These are phyloP conservation scores for Metahyphopichia silvanorum DNA, from an alignment of 805 yeast genomes.

Conservation along the genomic window DNA sequence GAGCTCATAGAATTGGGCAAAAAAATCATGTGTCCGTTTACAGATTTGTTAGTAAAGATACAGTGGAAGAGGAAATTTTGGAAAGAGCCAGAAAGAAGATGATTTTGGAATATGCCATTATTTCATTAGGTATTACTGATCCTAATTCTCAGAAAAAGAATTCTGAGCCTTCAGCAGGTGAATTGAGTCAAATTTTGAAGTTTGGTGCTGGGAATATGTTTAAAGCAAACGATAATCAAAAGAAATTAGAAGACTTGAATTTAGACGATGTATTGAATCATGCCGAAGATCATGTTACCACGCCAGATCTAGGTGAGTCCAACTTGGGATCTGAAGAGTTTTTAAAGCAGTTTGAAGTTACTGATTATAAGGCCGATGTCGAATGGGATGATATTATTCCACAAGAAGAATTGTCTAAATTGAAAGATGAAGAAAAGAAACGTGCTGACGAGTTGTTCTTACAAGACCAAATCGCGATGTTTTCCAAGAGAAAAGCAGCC, in stretches of 20 bases:
- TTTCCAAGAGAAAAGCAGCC: slow-evolving; percentile 75
- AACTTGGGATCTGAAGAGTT: slow-evolving; percentile 98
- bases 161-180: slow-evolving; percentile 77
- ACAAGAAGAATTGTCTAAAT: slow-evolving; percentile 80
- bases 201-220: slow-evolving; percentile 99
- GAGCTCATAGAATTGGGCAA: slow-evolving; percentile 99
- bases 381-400: slow-evolving; percentile 99
- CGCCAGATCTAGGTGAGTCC: slow-evolving; percentile 96
- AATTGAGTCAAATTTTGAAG: slow-evolving; percentile 87
- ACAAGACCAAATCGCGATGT: slow-evolving; percentile 86
- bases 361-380: slow-evolving; percentile 96
- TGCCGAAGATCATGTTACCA: slow-evolving; percentile 95
- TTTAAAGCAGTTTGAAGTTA: slow-evolving; percentile 93
- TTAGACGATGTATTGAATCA: slow-evolving; percentile 93
- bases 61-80: slow-evolving; percentile 95
- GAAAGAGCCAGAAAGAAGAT: slow-evolving; percentile 97
- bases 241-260: slow-evolving; percentile 91
- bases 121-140: slow-evolving; percentile 92
- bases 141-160: slow-evolving; percentile 46
- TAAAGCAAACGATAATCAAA: slow-evolving; percentile 90
- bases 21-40: slow-evolving; percentile 97
- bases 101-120: slow-evolving; percentile 97
- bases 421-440: slow-evolving; percentile 89
- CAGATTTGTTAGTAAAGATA: slow-evolving; percentile 95
- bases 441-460: slow-evolving; percentile 82